A percentile compares a stretch with the other conserved stretches of the same genome.
These are phyloP conservation scores for Backusella liffmaniae DNA, from an alignment of 192 early-diverging fungal genomes.

Conservation along the genomic window DNA sequence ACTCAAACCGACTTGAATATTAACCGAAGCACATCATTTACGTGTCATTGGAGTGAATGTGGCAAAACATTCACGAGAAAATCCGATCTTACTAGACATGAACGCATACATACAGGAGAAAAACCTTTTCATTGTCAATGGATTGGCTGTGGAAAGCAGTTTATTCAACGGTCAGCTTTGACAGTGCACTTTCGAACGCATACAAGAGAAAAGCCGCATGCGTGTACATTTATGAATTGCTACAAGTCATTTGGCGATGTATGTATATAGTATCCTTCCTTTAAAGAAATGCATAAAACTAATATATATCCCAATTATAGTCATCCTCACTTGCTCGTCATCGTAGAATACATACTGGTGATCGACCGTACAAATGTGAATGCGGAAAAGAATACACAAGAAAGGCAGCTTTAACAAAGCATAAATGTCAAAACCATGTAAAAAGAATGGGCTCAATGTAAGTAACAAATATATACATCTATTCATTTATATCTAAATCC, in stretches of 20 bases:
- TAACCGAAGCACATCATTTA: background rate
- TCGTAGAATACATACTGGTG: slow-evolving; percentile 68
- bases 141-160: slow-evolving; percentile 61
- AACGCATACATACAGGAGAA: background rate
- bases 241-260: background rate
- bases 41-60: background rate
- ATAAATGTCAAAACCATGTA: slow-evolving; percentile 29
- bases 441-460: background rate
- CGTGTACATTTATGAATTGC: background rate
- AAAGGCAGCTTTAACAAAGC: slow-evolving; percentile 69
- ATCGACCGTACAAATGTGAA: slow-evolving; percentile 65
- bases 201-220: background rate
- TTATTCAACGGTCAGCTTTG: slow-evolving; percentile 63
- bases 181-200: background rate
- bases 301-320: background rate
- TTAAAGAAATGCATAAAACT: no score
- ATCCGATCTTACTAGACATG: background rate
- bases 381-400: slow-evolving; percentile 77
- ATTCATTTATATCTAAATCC: background rate
- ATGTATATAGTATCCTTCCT: background rate
- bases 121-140: slow-evolving; percentile 53
- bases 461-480: background rate
- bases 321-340: slow-evolving; percentile 55
- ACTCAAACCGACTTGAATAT: background rate
- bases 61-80: background rate